phyloP scores from a whole-genome alignment of 805 yeast genomes.

The Ogataea corticis region DNA sequence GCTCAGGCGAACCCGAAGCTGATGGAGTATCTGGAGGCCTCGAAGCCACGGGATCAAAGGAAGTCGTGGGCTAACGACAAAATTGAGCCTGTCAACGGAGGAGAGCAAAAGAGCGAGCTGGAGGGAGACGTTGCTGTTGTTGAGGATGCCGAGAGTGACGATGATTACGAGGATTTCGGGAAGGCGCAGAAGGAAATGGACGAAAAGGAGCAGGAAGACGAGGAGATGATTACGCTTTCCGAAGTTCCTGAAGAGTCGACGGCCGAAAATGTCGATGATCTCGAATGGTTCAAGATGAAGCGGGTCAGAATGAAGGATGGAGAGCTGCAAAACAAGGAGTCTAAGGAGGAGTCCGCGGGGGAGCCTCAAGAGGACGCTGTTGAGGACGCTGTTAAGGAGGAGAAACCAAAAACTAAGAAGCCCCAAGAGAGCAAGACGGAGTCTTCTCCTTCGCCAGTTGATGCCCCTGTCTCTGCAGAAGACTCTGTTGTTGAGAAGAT shows the following conservation, averaged over 20 bases:
- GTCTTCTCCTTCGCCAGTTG: too few species aligned
- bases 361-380: background rate
- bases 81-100: constrained; percentile 30
- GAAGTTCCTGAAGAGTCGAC: constrained; percentile 5
- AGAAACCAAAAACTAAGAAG: constrained; percentile 13
- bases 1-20: constrained; percentile 66
- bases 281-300: constrained; percentile 83
- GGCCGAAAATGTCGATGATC: constrained; percentile 53
- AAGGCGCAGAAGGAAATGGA: constrained; percentile 30
- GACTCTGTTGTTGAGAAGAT: constrained; percentile 45
- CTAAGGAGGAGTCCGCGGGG: constrained; percentile 7
- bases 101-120: constrained; percentile 24
- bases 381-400: background rate
- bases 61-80: constrained; percentile 77
- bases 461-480: constrained; percentile 11
- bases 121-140: constrained; percentile 22
- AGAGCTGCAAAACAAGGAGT: constrained; percentile 10
- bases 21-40: constrained; percentile 77
- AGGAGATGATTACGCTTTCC: constrained; percentile 43
- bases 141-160: constrained; percentile 47
- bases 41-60: constrained; percentile 71
- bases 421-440: constrained; percentile 44
- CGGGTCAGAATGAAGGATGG: constrained; percentile 67
- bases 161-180: constrained; percentile 51
- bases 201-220: constrained; percentile 45